A percentile compares a stretch with the other conserved stretches of the same genome.
Conservation (phyloP, 148 eudicot species). For the Rhododendron simsii region DNA sequence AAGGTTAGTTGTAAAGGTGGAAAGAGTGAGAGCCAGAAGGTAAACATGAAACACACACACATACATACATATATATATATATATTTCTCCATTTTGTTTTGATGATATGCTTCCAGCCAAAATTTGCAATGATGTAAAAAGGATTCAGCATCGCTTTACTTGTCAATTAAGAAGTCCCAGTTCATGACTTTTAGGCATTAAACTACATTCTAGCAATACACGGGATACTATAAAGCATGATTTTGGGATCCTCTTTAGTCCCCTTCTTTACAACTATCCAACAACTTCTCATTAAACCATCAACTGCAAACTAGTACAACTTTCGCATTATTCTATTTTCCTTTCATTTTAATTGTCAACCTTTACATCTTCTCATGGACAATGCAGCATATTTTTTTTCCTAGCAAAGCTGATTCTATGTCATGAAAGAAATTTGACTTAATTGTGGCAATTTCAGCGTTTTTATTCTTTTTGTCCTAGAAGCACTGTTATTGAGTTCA, state of each 20-base stretch:
- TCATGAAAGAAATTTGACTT: not conserved
- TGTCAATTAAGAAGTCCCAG: not conserved
- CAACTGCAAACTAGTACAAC: not conserved
- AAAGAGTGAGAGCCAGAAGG: not conserved
- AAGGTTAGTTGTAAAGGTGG: not conserved
- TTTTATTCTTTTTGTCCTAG: not conserved
- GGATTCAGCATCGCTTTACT: not conserved
- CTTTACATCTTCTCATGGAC: not conserved
- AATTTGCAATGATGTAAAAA: not conserved
- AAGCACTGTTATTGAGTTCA: not conserved
- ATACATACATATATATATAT: no score
- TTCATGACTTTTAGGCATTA: not conserved
- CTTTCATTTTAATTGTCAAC: not conserved
- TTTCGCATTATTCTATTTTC: not conserved
- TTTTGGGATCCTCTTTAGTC: not conserved
- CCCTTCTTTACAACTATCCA: not conserved
- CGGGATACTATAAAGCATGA: not conserved
- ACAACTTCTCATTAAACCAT: not conserved
- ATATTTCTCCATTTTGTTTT: not conserved
- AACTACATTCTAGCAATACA: not conserved
- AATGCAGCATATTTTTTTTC: not conserved
- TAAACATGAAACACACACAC: not conserved
- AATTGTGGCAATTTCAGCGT: not conserved
- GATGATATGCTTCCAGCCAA: not conserved
- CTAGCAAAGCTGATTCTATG: not conserved